Evolutionary conservation across 140 eudicot species (phyloP), one percentile per base, ranked within the genome.

Genomic region (Oenanthe javanica): DNA sequence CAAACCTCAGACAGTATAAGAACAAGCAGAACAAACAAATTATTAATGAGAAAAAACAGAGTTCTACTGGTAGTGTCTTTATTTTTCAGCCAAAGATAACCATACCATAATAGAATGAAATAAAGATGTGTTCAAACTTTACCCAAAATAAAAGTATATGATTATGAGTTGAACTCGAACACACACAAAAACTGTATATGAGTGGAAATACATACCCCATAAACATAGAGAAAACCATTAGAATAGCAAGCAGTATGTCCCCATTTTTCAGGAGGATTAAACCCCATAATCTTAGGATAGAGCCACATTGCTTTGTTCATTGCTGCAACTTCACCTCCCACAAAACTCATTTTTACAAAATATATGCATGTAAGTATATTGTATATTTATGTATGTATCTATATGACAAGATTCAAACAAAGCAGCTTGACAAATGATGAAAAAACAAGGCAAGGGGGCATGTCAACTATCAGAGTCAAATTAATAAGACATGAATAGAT

Each of bases 231-330:
- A 79, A 88, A 89, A 46, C 95, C 95, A 84, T 92, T 87, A 85
- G 83, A 90, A 83, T 82, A 90, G 86, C 96, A 90, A 83, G 97
- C 86, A 83, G 99, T 87, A 84, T 94, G 99, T 51, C 99, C 99
- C 99, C 99, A 94, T 84, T 96, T 81, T 84, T 92, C 95, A 86
- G 99, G 86, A 79, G 99, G 99, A 75, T 88, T 85, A 66, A 88
- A 85, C 47, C 95, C 97, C 87, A 83, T 79, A 69, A 92, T 76
- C 77, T 89, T 92, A 48, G 99, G 98, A 77, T 86, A 86, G 23
- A 90, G 61, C 99, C 97, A 94, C 93, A 86, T 87, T 85, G 99
- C 89, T 81, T 85, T 90, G 84, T 87, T 92, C 83, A 75, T 84
- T 79, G 80, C 79, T 42, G 52, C 76, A 46, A 81, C 80, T 78